Evolutionary conservation across 208 protist species (phyloP), one percentile per base, ranked within the genome.

Genomic region (Trypanosoma rangeli): DNA sequence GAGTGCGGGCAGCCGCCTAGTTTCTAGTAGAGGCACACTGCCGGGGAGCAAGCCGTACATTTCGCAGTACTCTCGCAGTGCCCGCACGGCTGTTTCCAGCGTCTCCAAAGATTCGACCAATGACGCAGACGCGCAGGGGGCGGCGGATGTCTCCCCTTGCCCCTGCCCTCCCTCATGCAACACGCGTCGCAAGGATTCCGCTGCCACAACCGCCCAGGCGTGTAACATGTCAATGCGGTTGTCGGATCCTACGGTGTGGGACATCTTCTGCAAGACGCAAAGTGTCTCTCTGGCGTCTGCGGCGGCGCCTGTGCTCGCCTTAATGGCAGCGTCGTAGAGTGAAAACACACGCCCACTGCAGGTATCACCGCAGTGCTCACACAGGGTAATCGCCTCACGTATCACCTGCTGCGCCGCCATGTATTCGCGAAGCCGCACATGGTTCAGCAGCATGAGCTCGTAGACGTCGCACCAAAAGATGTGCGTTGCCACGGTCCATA

Each of bases 401-500:
- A 78, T 60, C 26, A 73, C 68, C 26, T 65, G n/a, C 60, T 67
- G 71, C 55, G 84, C 73, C 48, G 49, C 64, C 0, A 39, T 42
- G 64, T 81, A 82, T 46, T 73, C 69, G 20, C 74, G 73, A 20
- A 87, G 61, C 10, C 80, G 77, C 28, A 90, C 64, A 68, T 84
- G 80, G 60, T 73, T 76, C 18, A 73, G 46, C 8, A 70, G 68
- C 60, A 85, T 64, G 8, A 74, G 56, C 39, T 68, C 68, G 49
- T 84, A 77, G 33, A 84, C 74, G 15, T 75, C 66, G 46, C 82
- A 84, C 81, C 78, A 85, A 64, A 86, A 79, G 1, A 64, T 79
- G 64, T 85, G 78, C n/a, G 64, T 76, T 24, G 33, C 35, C 12
- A 86, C 58, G 29, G 82, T 79, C 64, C 85, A 68, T 5, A 87